A percentile compares a stretch with the other conserved stretches of the same genome.
phyloP scores from a whole-genome alignment of 768 basidiomycete species.

The Dioszegia crocea region DNA sequence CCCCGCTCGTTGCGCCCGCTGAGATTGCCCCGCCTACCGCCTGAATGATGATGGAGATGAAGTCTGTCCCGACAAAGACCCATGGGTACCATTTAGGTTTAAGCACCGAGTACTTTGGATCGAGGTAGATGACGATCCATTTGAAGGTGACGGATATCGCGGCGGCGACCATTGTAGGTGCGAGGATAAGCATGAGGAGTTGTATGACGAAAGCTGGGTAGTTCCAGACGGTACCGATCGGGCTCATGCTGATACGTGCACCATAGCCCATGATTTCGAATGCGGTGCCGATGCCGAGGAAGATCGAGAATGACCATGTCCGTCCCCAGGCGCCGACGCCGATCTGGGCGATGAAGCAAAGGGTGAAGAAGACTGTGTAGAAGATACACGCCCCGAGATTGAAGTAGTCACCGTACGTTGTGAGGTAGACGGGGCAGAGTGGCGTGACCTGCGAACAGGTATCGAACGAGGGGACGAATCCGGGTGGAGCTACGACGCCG shows the following conservation, averaged over 20 bases:
- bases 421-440: constrained; percentile 3
- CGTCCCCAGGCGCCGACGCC: neutral
- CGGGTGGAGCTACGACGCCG: neutral
- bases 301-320: constrained; percentile 15
- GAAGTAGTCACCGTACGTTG: constrained; percentile 15
- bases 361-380: constrained; percentile 10
- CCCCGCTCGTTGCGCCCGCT: constrained; percentile 25
- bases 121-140: constrained; percentile 32
- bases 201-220: constrained; percentile 18
- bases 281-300: constrained; percentile 9
- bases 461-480: neutral
- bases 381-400: constrained; percentile 13
- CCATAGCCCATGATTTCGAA: constrained; percentile 16
- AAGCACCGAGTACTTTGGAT: constrained; percentile 33
- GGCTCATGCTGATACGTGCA: constrained; percentile 11
- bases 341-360: constrained; percentile 7
- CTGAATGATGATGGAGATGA: constrained; percentile 42
- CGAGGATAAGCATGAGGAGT: constrained; percentile 15
- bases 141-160: constrained; percentile 14
- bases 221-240: constrained; percentile 13
- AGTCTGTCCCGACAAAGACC: constrained; percentile 39
- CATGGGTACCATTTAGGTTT: constrained; percentile 32
- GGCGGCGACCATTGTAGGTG: constrained; percentile 11
- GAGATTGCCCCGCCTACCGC: constrained; percentile 43
- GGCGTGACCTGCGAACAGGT: constrained; percentile 3